These are phyloP conservation scores for Penicillium thymicola DNA, from an alignment of 2,329 filamentous ascomycete genomes.

Conservation along the genomic window DNA sequence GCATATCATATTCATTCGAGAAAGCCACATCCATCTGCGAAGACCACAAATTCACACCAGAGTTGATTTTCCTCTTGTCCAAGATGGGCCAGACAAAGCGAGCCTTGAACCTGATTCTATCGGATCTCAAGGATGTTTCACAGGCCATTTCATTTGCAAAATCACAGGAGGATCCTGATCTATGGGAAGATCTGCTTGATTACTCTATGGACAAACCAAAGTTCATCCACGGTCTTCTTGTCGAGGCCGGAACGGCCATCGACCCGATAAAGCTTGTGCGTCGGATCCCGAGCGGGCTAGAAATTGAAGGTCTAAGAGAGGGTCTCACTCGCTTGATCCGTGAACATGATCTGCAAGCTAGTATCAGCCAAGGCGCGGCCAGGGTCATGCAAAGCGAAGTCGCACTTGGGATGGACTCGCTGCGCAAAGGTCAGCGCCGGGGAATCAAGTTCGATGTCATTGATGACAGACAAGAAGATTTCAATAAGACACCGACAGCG, in stretches of 20 bases:
- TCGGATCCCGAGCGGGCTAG: conserved; percentile 86
- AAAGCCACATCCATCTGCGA: conserved; percentile 72
- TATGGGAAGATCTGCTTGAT: conserved; percentile 91
- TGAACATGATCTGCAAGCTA: conserved; percentile 92
- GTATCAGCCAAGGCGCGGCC: conserved; percentile 86
- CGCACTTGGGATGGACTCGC: conserved; percentile 71
- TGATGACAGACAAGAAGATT: conserved; percentile 17
- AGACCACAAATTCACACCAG: conserved; percentile 73
- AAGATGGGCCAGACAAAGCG: conserved; percentile 93
- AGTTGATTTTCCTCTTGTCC: conserved; percentile 92
- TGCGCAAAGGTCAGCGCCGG: conserved; percentile 74
- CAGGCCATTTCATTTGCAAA: conserved; percentile 95
- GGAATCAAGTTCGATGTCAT: conserved; percentile 86
- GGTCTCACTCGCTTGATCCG: conserved; percentile 88
- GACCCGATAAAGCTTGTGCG: conserved; percentile 87
- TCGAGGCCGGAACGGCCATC: conserved; percentile 91
- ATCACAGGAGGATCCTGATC: conserved; percentile 82
- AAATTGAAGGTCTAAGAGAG: conserved; percentile 85
- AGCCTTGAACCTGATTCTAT: conserved; percentile 88
- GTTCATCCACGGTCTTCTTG: conserved; percentile 87
- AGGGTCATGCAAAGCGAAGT: conserved; percentile 85
- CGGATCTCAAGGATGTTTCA: conserved; percentile 83
- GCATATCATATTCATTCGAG: conserved; percentile 85
- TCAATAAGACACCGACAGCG: conserved; percentile 12
- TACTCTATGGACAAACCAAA: conserved; percentile 97